A percentile compares a stretch with the other conserved stretches of the same genome.
Evolutionary conservation across 116 monocot genomes (phyloP).

Genomic region (Phalaenopsis hybrid): DNA sequence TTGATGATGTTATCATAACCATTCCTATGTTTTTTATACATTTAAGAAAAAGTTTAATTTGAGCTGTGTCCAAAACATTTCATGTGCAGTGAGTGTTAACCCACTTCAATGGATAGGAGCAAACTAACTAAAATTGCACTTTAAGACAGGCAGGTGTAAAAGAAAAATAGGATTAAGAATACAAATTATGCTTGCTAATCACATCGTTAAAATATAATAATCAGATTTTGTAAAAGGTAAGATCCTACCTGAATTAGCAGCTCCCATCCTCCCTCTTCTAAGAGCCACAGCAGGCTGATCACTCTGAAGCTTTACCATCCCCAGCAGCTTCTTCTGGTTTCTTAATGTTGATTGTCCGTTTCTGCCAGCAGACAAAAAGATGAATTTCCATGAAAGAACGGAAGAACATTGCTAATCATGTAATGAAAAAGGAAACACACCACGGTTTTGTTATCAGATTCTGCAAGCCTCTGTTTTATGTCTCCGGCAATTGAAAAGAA

Average conservation of each 20-base stretch:
- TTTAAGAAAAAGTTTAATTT: too few species aligned
- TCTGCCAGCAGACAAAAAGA: slow-evolving; percentile 20
- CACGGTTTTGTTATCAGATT: slow-evolving; percentile 48
- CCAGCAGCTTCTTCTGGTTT: slow-evolving; percentile 43
- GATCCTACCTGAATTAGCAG: neutral
- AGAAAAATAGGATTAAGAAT: slow-evolving; percentile 21
- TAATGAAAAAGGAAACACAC: slow-evolving; percentile 10
- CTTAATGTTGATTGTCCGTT: slow-evolving; percentile 50
- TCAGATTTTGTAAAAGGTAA: neutral
- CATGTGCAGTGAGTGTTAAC: too few species aligned
- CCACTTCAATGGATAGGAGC: too few species aligned
- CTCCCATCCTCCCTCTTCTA: neutral
- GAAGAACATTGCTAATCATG: neutral
- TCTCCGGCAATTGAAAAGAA: slow-evolving; percentile 62
- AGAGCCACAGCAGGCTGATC: slow-evolving; percentile 51
- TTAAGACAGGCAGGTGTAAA: too few species aligned
- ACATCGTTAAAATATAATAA: neutral
- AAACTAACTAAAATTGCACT: too few species aligned
- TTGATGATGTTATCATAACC: too few species aligned
- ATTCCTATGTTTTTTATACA: too few species aligned
- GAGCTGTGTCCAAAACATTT: too few species aligned
- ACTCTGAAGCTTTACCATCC: slow-evolving; percentile 23
- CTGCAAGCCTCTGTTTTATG: slow-evolving; percentile 5
- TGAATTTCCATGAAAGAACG: neutral
- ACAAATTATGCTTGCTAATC: slow-evolving; percentile 4